Evolutionary conservation across 805 yeast species (phyloP).

Genomic region (Kuraishia piskuri): DNA sequence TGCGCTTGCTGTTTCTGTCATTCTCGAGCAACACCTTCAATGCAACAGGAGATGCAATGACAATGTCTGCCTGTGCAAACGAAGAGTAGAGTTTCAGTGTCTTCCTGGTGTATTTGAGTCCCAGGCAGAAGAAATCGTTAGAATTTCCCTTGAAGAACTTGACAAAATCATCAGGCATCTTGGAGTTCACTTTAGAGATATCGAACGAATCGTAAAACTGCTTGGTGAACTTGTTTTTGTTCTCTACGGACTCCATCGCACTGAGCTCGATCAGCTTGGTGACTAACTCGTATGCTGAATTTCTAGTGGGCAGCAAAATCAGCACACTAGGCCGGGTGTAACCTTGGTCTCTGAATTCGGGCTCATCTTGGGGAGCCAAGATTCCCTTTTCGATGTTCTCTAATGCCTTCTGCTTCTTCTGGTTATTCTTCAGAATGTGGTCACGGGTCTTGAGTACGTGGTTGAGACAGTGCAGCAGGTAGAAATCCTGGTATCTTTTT

Average conservation of each 20-base stretch:
- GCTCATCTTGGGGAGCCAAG: conserved; percentile 24
- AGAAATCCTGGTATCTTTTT: conserved; percentile 45
- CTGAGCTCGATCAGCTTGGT: conserved; percentile 51
- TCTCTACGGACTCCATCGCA: conserved; percentile 71
- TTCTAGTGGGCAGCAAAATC: conserved; percentile 76
- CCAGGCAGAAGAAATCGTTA: conserved; percentile 84
- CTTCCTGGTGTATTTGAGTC: conserved; percentile 86
- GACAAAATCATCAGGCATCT: conserved; percentile 79
- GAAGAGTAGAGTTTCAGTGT: conserved; percentile 77
- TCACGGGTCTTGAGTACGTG: conserved; percentile 86
- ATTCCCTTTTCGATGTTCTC: conserved; percentile 27
- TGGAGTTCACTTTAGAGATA: conserved; percentile 23
- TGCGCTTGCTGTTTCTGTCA: conserved; percentile 17
- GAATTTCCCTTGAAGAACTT: conserved; percentile 80
- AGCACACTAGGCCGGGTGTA: conserved; percentile 88
- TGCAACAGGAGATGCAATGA: conserved; percentile 90
- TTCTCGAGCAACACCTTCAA: conserved; percentile 71
- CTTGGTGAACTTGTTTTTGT: conserved; percentile 60
- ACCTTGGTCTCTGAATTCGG: conserved; percentile 85
- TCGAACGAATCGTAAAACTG: conserved; percentile 52
- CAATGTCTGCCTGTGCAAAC: conserved; percentile 77
- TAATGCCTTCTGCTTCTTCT: conserved; percentile 35
- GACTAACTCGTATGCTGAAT: conserved; percentile 64
- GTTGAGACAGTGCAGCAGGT: conserved; percentile 65
- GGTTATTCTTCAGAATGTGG: conserved; percentile 69